Evolutionary conservation across 2,329 filamentous ascomycete genomes (phyloP), one percentile per base, ranked within the genome.

Genomic region (Grosmannia huntii): DNA sequence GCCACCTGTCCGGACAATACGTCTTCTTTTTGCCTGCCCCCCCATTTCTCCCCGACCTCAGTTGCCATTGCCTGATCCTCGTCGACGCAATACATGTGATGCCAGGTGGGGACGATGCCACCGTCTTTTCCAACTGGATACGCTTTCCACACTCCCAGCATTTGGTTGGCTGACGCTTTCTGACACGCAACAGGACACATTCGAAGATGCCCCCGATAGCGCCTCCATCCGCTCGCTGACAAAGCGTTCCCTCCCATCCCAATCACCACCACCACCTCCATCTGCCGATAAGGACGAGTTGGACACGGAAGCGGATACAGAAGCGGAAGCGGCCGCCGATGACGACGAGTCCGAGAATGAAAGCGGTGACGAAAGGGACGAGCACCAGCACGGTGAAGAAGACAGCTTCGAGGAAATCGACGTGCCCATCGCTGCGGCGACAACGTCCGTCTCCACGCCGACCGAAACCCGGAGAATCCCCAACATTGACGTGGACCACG

Each of bases 161-260:
- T 55, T 6, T 51, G 44, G 41, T 41, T 57, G 53, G 57, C 58
- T 62, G 46, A 59, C 60, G 38, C 38, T 54, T n/a, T n/a, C 31
- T 56, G 27, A 31, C n/a, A 19, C 5, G 5, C n/a, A 21, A 50
- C 64, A 89, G 85, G 86, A 91, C 66, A 81, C 81, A 19, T 95
- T 95, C 67, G 89, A 95, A 73, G 90, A 96, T 76, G 90, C 89
- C 58, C 75, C 82, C 64, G 86, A 89, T 70, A 81, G 77, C 60
- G 72, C 75, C 52, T 84, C 82, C 38, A 75, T 81, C 56, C 81
- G 86, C 61, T 89, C 86, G 28, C 72, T 90, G 61, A 83, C 80
- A 44, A 76, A 75, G 64, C 72, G 77, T 67, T 74, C 70, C 60
- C 67, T 23, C 71, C 73, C 55, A 9, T 19, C 55, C 11, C 51